Base-by-base conservation (phyloP, 2,329 filamentous ascomycete genomes). In the Hymenoscyphus repandus region DNA sequence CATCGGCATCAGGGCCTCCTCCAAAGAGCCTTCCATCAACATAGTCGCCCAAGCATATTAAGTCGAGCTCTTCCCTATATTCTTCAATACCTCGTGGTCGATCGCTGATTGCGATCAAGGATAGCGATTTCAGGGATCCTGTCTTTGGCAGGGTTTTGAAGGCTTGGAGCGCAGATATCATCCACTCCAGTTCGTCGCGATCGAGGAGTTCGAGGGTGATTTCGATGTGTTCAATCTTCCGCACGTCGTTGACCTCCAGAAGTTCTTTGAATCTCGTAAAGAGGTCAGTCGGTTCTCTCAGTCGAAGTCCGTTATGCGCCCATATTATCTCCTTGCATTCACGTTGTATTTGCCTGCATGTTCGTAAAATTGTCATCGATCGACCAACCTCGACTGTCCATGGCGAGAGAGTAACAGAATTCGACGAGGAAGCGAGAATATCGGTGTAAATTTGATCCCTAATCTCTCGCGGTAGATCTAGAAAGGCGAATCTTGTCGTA, bases 281-380 rank as follows among this genome's bases (percentile, higher is more conserved):
- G 3, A 64, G 46, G 9, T 57, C 34, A 2, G 58, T 56, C 3
- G 48, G 37, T 15, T 55, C 47, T 17, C 53, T 55, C 17, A 64
- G 45, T 36, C 38, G 45, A 6, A 65, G 56, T 4, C 56, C 49
- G 30, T 60, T 63, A 38, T 63, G 58, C 18, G 47, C 36, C 60
- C 60, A 64, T 13, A 64, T 62, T 12, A 62, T 56, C 22, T 63
- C 60, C 45, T 64, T 65, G 52, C 58, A 61, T 53, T 65, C 62
- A 44, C 57, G 42, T 15, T 63, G 59, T 38, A 65, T 55, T 45
- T 64, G 62, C 40, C 58, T 64, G 54, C 62, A 65, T 18, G 58
- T 63, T 49, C 61, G 57, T 10, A 65, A 52, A 15, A 65, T 51
- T 4, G 56, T 58, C 32, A 64, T 51, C 11, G 62, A 64, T 11